These are phyloP conservation scores for Moniliophthora roreri DNA, from an alignment of 1,284 basidiomycete genomes.

Conservation along the genomic window DNA sequence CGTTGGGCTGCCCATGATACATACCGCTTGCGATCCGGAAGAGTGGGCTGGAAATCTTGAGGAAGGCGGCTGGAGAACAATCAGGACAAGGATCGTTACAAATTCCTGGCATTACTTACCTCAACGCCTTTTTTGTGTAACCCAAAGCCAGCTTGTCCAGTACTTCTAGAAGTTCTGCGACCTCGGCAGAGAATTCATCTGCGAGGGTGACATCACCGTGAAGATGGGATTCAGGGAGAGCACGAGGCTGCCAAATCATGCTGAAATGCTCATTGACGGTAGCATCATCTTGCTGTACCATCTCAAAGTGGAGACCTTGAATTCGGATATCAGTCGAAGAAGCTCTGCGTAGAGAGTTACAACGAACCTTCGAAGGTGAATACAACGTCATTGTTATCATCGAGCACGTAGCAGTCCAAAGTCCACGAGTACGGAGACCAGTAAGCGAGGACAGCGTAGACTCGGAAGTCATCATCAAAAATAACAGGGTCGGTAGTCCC, in stretches of 20 bases:
- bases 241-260: slow-evolving; percentile 2
- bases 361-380: slow-evolving; percentile 12
- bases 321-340: too few species aligned
- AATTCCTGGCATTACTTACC: not conserved
- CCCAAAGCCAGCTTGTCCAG: not conserved
- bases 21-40: not conserved
- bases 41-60: not conserved
- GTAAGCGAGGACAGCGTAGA: slow-evolving; percentile 14
- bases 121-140: not conserved
- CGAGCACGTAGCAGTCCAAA: slow-evolving; percentile 15
- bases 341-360: too few species aligned
- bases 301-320: not conserved
- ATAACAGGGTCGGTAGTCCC: slow-evolving; percentile 16
- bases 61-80: not conserved
- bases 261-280: not conserved
- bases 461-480: slow-evolving; percentile 18
- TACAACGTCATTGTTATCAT: slow-evolving; percentile 10
- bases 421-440: slow-evolving; percentile 16
- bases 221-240: not conserved
- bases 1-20: not conserved
- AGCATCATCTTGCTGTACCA: not conserved
- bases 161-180: not conserved
- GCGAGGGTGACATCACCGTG: not conserved
- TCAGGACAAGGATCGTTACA: not conserved
- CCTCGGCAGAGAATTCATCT: not conserved